These are phyloP conservation scores for Spathaspora sp. DNA, from an alignment of 805 yeast species.

Conservation along the genomic window DNA sequence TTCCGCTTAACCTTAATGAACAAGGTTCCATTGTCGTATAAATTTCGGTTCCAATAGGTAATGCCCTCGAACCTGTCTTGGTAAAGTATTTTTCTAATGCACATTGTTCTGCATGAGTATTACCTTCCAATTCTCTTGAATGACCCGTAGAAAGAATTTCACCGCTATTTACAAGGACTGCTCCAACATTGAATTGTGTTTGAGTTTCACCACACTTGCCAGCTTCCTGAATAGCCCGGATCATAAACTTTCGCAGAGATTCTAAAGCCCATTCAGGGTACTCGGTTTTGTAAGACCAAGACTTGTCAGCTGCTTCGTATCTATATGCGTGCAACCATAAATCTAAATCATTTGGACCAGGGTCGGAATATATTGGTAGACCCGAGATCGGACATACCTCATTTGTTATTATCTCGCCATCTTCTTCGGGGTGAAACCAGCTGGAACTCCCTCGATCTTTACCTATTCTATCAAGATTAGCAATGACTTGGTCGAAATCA, in stretches of 20 bases:
- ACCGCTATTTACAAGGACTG: conserved; percentile 63
- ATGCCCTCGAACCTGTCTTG: conserved; percentile 27
- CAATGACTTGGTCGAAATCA: conserved; percentile 45
- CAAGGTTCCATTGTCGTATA: conserved; percentile 99
- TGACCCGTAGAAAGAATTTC: conserved; percentile 74
- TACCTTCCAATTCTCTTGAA: conserved; percentile 88
- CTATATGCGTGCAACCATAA: conserved; percentile 89
- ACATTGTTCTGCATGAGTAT: conserved; percentile 97
- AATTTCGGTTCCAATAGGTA: conserved; percentile 76
- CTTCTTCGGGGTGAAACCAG: conserved; percentile 56
- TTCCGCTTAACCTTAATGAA: conserved; percentile 83
- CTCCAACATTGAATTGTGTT: conserved; percentile 94
- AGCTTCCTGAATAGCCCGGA: conserved; percentile 74
- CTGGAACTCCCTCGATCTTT: conserved; percentile 64
- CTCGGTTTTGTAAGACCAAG: conserved; percentile 74
- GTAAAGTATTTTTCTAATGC: conserved; percentile 73
- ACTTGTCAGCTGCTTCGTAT: conserved; percentile 55
- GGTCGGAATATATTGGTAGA: conserved; percentile 74
- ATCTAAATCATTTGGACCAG: conserved; percentile 82
- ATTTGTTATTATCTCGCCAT: conserved; percentile 66
- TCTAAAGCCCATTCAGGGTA: conserved; percentile 81
- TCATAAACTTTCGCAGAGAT: conserved; percentile 61
- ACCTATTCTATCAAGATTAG: conserved; percentile 60
- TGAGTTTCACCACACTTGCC: conserved; percentile 73
- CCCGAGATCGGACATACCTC: conserved; percentile 64